Conservation (phyloP, 441 rosid genomes). For the Adansonia gregorii region DNA sequence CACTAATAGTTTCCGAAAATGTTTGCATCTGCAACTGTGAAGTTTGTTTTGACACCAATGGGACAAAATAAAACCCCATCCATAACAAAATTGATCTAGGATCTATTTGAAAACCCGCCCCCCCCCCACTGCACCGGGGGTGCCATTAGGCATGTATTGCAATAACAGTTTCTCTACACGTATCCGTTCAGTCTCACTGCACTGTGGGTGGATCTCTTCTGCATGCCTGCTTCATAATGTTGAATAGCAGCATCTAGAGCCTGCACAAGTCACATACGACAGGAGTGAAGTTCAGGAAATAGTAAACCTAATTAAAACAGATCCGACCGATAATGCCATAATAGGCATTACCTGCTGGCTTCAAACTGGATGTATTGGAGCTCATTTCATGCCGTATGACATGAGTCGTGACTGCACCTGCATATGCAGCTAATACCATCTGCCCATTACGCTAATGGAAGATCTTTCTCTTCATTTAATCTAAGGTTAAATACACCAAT, state of each 20-base stretch:
- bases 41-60: neutral
- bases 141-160: neutral
- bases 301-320: neutral
- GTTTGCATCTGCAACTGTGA: neutral
- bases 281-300: neutral
- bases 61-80: neutral
- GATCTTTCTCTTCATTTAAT: neutral
- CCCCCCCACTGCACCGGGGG: neutral
- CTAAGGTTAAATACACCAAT: no score
- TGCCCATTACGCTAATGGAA: neutral
- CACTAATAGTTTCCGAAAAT: neutral
- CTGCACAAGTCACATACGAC: slow-evolving; percentile 41
- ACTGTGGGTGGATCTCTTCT: slow-evolving; percentile 61
- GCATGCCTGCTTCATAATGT: slow-evolving; percentile 77
- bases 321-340: neutral
- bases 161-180: neutral
- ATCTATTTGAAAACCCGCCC: neutral
- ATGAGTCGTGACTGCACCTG: neutral
- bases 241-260: slow-evolving; percentile 87
- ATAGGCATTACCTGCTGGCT: neutral
- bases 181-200: slow-evolving; percentile 64
- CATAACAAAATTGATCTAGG: slow-evolving; percentile 18
- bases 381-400: neutral
- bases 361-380: neutral
- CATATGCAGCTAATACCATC: neutral